Percentiles rank a stretch among this genome's conserved stretches.
Conservation (phyloP, 352 stramenopile species). For the Phytophthora chlamydospora region DNA sequence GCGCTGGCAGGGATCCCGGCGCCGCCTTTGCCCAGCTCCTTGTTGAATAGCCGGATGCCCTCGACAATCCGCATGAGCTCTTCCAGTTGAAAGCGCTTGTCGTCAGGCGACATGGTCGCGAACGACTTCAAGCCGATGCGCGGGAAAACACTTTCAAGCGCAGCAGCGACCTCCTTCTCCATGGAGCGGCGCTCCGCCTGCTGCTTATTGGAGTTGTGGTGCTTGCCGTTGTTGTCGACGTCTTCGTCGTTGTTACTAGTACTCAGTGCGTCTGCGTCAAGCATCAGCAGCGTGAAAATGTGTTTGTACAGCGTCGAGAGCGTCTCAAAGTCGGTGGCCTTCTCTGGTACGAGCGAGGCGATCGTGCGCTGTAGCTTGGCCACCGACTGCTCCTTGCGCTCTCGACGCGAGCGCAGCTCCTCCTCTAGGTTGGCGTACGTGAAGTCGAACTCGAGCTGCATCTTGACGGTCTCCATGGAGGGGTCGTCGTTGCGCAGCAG, state of each 20-base stretch:
- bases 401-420: constrained; percentile 59
- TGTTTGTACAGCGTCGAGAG: constrained; percentile 92
- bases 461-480: constrained; percentile 92
- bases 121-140: constrained; percentile 94
- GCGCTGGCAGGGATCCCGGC: constrained; percentile 76
- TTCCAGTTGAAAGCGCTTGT: constrained; percentile 91
- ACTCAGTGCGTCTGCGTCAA: constrained; percentile 53
- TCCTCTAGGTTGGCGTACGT: constrained; percentile 89
- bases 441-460: constrained; percentile 95
- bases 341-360: constrained; percentile 70
- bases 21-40: constrained; percentile 87
- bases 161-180: constrained; percentile 89
- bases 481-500: constrained; percentile 83
- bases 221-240: constrained; percentile 20
- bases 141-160: constrained; percentile 95
- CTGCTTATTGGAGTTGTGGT: constrained; percentile 36
- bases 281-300: constrained; percentile 85
- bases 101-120: constrained; percentile 87
- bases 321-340: constrained; percentile 89
- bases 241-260: constrained; percentile 23
- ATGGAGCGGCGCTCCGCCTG: constrained; percentile 68
- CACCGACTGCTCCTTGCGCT: constrained; percentile 65
- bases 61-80: constrained; percentile 93
- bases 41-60: constrained; percentile 95
- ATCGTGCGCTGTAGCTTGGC: constrained; percentile 80